Conservation (phyloP, 441 rosid species). For the Gossypium davidsonii region DNA sequence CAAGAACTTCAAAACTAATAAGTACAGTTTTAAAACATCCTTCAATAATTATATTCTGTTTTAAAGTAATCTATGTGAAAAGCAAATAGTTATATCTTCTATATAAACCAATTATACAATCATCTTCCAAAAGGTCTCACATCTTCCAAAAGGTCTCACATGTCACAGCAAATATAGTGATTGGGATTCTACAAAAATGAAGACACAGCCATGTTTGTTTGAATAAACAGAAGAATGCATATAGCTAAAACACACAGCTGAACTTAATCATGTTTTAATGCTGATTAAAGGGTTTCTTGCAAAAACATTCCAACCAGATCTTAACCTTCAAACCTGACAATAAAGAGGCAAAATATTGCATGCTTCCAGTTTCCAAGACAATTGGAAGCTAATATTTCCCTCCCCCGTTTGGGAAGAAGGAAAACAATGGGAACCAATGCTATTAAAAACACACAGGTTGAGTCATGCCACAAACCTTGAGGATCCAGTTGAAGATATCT, state of each 20-base stretch:
- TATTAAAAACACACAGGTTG: not conserved
- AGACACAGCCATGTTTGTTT: not conserved
- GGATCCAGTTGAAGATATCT: conserved; percentile 52
- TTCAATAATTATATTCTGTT: not conserved
- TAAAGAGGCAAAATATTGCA: not conserved
- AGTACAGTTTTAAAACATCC: not conserved
- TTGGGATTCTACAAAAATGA: not conserved
- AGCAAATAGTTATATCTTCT: not conserved
- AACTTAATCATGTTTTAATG: not conserved
- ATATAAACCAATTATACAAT: not conserved
- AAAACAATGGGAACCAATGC: not conserved
- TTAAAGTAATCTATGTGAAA: not conserved
- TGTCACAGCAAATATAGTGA: not conserved
- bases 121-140: not conserved
- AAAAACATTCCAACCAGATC: not conserved
- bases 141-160: not conserved
- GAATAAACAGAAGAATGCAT: not conserved
- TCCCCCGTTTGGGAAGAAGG: too few relatives aligned
- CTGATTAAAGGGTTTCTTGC: not conserved
- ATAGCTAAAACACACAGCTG: not conserved
- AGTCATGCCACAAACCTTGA: conserved; percentile 42
- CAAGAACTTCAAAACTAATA: not conserved
- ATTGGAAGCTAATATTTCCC: too few relatives aligned
- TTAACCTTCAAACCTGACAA: not conserved
- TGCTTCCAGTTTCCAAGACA: not conserved